A percentile compares a stretch with the other conserved stretches of the same genome.
Conservation (phyloP, 257 asterid genomes). For the Leonotis leonurus region DNA sequence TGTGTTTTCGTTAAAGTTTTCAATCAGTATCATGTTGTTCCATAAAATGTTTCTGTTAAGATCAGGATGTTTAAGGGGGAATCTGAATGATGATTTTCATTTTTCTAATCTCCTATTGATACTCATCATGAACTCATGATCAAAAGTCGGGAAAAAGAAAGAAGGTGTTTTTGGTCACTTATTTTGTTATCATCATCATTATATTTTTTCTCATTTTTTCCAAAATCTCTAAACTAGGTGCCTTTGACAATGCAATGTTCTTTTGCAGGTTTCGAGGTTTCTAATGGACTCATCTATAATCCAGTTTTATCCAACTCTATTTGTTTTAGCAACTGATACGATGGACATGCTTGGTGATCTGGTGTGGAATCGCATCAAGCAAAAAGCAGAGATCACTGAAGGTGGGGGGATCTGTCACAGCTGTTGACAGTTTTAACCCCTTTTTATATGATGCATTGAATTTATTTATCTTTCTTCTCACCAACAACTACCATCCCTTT, state of each 20-base stretch:
- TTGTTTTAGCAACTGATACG: conserved; percentile 73
- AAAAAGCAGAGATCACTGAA: conserved; percentile 53
- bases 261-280: conserved; percentile 75
- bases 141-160: not conserved
- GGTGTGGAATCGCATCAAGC: conserved; percentile 73
- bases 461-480: not conserved
- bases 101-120: not conserved
- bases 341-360: conserved; percentile 83
- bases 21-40: not conserved
- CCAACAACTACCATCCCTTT: not conserved
- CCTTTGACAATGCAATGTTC: conserved; percentile 12
- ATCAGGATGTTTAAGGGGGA: conserved; percentile 4
- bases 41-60: not conserved
- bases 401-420: conserved; percentile 34
- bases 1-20: too few species aligned
- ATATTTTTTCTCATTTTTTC: not conserved
- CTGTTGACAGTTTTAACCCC: not conserved
- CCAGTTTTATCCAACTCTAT: conserved; percentile 78
- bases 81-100: not conserved
- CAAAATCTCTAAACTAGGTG: not conserved
- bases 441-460: not conserved
- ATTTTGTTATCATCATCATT: too few species aligned
- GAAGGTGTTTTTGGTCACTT: too few species aligned
- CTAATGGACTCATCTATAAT: conserved; percentile 58
- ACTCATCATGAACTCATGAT: not conserved